phyloP scores from a whole-genome alignment of 176 grass and related monocot species.

The Bromus sterilis region DNA sequence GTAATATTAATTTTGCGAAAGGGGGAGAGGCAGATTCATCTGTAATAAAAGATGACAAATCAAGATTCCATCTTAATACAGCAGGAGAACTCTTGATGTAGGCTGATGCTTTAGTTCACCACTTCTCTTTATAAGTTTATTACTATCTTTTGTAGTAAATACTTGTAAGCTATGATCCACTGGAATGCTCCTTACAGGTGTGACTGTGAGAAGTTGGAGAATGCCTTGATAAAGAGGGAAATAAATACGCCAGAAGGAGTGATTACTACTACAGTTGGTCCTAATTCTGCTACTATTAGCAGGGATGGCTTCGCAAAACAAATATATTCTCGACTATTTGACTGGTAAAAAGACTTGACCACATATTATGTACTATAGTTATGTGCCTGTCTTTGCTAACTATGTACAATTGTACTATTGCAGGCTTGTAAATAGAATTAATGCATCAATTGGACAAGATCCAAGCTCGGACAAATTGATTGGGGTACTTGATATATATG shows the following conservation, averaged over 20 bases:
- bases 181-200: conserved; percentile 52
- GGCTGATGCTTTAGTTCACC: conserved; percentile 16
- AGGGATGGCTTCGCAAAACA: conserved; percentile 90
- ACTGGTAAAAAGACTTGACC: conserved; percentile 53
- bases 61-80: conserved; percentile 82
- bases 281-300: conserved; percentile 76
- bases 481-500: conserved; percentile 99
- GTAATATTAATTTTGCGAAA: conserved; percentile 89
- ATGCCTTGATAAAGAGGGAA: conserved; percentile 74
- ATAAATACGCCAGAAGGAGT: conserved; percentile 95
- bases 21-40: conserved; percentile 91
- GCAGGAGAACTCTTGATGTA: conserved; percentile 92
- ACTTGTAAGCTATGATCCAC: conserved; percentile 15
- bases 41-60: conserved; percentile 85
- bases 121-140: conserved; percentile 18
- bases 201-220: conserved; percentile 67
- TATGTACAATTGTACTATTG: conserved; percentile 10
- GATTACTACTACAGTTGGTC: conserved; percentile 86
- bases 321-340: conserved; percentile 85
- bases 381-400: conserved; percentile 27
- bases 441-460: conserved; percentile 92
- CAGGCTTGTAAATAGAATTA: conserved; percentile 96
- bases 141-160: neutral
- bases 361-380: conserved; percentile 20
- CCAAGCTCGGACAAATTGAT: conserved; percentile 71